Percentiles rank a stretch among this genome's conserved stretches.
These are phyloP conservation scores for Cinnamomum micranthum DNA, from an alignment of 164 flowering plant species.

Conservation along the genomic window DNA sequence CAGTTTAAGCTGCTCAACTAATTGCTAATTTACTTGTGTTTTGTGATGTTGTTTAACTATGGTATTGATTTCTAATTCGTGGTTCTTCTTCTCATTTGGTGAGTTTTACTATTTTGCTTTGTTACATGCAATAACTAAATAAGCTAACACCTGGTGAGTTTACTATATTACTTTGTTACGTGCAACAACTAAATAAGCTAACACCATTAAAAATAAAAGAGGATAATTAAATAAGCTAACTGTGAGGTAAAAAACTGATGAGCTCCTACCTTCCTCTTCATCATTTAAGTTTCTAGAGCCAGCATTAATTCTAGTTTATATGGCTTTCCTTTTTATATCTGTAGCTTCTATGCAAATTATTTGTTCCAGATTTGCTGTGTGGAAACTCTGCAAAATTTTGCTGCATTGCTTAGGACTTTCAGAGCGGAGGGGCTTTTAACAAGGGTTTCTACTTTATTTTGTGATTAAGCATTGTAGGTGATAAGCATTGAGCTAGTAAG, in stretches of 20 bases:
- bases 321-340: background rate
- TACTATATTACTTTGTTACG: too few relatives aligned
- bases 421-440: too few relatives aligned
- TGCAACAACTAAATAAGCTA: too few relatives aligned
- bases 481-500: background rate
- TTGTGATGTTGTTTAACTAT: background rate
- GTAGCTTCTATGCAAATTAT: background rate
- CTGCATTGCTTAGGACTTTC: background rate
- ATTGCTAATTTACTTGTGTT: background rate
- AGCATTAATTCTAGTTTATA: background rate
- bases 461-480: background rate
- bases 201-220: too few relatives aligned
- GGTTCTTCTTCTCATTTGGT: background rate
- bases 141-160: background rate
- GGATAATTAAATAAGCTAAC: too few relatives aligned
- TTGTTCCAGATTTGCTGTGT: background rate
- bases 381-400: background rate
- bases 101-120: too few relatives aligned
- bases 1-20: background rate
- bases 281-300: background rate
- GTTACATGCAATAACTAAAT: too few relatives aligned
- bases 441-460: too few relatives aligned
- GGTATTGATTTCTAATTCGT: background rate
- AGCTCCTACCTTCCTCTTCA: background rate
- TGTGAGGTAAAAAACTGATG: background rate